Percentiles rank a stretch among this genome's conserved stretches.
These are phyloP conservation scores for Selaginella moellendorffii DNA, from an alignment of 75 land plant genomes.

Conservation along the genomic window DNA sequence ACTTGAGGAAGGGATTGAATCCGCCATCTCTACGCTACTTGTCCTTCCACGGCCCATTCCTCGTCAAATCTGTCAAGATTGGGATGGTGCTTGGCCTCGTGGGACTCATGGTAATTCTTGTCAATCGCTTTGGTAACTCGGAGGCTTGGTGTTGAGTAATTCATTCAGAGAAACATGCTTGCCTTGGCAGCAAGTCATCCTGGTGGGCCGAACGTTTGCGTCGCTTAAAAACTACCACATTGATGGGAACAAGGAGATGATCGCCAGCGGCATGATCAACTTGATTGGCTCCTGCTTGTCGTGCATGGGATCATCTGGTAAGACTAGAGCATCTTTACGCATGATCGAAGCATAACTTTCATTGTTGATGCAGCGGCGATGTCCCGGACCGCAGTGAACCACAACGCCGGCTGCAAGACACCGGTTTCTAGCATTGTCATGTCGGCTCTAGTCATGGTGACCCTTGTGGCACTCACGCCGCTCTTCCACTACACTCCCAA, in stretches of 20 bases:
- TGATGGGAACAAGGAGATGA: neutral
- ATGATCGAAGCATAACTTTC: too few species aligned
- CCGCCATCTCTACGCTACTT: neutral
- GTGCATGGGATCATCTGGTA: neutral
- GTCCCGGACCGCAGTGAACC: constrained; percentile 73
- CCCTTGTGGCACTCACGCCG: constrained; percentile 54
- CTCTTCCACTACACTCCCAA: constrained; percentile 73
- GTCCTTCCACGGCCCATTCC: neutral
- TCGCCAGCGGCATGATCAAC: neutral
- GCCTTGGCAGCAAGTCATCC: neutral
- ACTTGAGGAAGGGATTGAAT: neutral
- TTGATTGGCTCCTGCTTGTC: neutral
- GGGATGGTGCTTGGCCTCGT: neutral
- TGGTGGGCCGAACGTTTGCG: neutral
- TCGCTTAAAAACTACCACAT: neutral
- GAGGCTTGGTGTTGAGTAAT: too few species aligned
- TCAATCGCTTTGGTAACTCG: too few species aligned
- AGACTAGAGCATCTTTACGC: neutral
- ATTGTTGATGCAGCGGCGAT: constrained; percentile 42
- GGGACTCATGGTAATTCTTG: neutral
- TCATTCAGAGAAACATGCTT: too few species aligned
- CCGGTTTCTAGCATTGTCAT: constrained; percentile 67
- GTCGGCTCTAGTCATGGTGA: constrained; percentile 60
- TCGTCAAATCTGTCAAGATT: neutral
- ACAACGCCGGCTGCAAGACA: constrained; percentile 73